Percentiles rank a stretch among this genome's conserved stretches.
Conservation (phyloP, 2,329 filamentous ascomycete species). For the Coniochaeta sp. region DNA sequence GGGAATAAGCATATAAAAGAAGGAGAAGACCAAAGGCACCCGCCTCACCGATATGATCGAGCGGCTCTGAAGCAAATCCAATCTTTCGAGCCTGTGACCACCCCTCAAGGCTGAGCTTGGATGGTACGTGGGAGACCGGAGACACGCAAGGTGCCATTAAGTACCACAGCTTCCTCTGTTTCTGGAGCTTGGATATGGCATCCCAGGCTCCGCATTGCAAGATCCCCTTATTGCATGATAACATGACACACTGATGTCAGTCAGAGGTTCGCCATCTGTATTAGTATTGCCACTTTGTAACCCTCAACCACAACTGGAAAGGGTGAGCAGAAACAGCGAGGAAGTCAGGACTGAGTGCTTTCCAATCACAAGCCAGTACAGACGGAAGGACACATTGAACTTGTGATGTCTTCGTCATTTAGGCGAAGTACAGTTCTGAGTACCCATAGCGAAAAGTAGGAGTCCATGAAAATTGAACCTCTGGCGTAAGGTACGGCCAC, state of each 20-base stretch:
- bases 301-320: neutral
- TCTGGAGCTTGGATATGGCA: no score
- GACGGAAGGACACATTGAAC: neutral
- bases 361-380: neutral
- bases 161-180: no score
- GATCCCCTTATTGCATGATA: neutral
- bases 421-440: neutral
- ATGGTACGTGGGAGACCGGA: neutral
- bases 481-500: no score
- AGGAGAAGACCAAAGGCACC: neutral
- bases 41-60: no score
- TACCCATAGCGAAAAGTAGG: neutral
- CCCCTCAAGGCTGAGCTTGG: neutral
- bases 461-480: no score
- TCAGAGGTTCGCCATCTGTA: neutral
- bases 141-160: no score
- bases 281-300: neutral
- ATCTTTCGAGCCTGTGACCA: neutral
- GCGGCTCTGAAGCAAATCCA: no score
- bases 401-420: neutral
- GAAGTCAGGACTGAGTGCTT: neutral
- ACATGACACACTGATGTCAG: neutral
- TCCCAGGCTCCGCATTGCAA: neutral
- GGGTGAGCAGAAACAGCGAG: neutral
- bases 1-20: no score